A percentile compares a stretch with the other conserved stretches of the same genome.
These are phyloP conservation scores for Aspergillus biplanus DNA, from an alignment of 495 filamentous ascomycete genomes.

Conservation along the genomic window DNA sequence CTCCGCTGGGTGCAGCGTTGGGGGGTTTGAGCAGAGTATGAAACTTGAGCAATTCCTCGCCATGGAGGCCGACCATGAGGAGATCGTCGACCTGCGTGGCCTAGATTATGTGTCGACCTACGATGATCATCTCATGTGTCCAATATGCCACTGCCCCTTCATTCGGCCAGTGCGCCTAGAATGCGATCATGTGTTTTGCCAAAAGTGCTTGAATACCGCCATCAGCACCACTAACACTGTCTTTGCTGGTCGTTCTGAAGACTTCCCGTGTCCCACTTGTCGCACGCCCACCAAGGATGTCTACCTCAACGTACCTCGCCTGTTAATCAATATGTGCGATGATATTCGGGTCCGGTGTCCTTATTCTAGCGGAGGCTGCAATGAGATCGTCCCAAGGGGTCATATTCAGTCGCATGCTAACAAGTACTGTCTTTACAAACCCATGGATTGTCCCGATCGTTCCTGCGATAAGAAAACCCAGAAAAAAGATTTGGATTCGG, in stretches of 20 bases:
- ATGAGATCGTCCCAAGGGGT: constrained; percentile 61
- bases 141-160: constrained; percentile 80
- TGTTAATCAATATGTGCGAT: constrained; percentile 71
- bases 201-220: constrained; percentile 67
- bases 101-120: constrained; percentile 71
- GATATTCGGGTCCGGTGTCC: constrained; percentile 77
- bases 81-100: constrained; percentile 63
- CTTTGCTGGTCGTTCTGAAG: constrained; percentile 40
- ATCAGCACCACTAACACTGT: constrained; percentile 39
- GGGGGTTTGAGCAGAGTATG: constrained; percentile 26
- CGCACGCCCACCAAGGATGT: constrained; percentile 42
- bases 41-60: constrained; percentile 41
- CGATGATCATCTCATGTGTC: constrained; percentile 80
- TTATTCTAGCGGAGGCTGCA: constrained; percentile 63
- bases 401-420: constrained; percentile 74
- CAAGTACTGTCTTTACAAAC: constrained; percentile 71
- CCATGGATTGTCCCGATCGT: constrained; percentile 63
- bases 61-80: constrained; percentile 39
- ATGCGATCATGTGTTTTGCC: constrained; percentile 81
- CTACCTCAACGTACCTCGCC: constrained; percentile 51
- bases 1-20: neutral
- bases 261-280: constrained; percentile 52
- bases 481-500: constrained; percentile 47
- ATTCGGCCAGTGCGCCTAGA: constrained; percentile 69
- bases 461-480: constrained; percentile 54